Evolutionary conservation across 257 asterid genomes (phyloP).

Genomic region (Scutellaria minor): DNA sequence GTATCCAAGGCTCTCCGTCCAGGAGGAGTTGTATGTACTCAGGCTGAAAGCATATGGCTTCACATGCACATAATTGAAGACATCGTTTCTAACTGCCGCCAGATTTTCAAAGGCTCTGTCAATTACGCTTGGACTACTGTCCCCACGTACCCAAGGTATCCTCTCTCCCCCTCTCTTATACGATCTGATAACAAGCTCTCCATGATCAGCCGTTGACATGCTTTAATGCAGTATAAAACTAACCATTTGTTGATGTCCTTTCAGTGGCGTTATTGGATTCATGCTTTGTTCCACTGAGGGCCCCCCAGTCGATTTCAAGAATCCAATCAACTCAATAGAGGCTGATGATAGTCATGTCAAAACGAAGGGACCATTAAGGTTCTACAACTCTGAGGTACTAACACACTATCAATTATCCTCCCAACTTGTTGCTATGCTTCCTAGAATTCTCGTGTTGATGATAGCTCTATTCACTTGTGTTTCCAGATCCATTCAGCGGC

Average conservation of each 20-base stretch:
- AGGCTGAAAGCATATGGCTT: constrained; percentile 99
- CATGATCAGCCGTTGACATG: background rate
- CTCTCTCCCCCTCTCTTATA: background rate
- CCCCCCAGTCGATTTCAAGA: constrained; percentile 72
- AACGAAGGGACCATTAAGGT: constrained; percentile 59
- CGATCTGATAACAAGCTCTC: background rate
- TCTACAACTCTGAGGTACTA: constrained; percentile 82
- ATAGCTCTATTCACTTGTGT: constrained; percentile 7
- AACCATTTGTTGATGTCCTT: background rate
- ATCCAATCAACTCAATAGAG: constrained; percentile 72
- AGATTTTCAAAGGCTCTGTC: constrained; percentile 94
- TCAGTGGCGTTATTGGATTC: constrained; percentile 88
- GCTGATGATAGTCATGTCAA: constrained; percentile 44
- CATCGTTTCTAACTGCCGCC: constrained; percentile 84
- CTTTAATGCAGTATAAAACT: background rate
- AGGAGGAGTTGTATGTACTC: constrained; percentile 97
- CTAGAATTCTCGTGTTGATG: background rate
- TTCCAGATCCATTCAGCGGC: constrained; percentile 89
- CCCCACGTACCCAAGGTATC: constrained; percentile 94
- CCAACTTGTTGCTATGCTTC: constrained; percentile 4
- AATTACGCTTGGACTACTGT: constrained; percentile 99
- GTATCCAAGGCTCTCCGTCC: constrained; percentile 98
- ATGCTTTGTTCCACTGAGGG: constrained; percentile 91
- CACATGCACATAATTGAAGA: constrained; percentile 98
- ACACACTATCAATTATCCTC: background rate